Percentiles rank a stretch among this genome's conserved stretches.
These are phyloP conservation scores for Phialophora verrucosa DNA, from an alignment of 2,329 filamentous ascomycete genomes.

Conservation along the genomic window DNA sequence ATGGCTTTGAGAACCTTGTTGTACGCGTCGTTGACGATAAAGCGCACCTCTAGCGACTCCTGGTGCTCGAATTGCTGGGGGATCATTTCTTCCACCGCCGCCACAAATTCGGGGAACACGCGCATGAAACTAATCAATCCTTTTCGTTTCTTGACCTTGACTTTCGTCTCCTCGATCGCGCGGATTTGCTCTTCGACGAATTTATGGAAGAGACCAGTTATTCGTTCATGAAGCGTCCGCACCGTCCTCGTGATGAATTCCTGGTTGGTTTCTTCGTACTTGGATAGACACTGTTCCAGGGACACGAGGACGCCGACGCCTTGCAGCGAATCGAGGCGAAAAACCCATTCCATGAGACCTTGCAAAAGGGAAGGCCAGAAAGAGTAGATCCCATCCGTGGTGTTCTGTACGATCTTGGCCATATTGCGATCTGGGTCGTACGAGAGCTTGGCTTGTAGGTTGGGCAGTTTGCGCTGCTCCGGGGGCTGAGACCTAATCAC, in stretches of 20 bases:
- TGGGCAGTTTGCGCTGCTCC: conserved; percentile 70
- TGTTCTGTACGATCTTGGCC: conserved; percentile 80
- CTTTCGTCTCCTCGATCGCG: conserved; percentile 96
- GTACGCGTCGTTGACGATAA: conserved; percentile 85
- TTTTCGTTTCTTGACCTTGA: conserved; percentile 98
- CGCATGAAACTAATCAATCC: conserved; percentile 95
- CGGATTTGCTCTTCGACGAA: conserved; percentile 95
- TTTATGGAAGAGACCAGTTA: conserved; percentile 78
- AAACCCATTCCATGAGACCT: conserved; percentile 80
- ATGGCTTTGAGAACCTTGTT: conserved; percentile 88
- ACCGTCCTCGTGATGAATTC: conserved; percentile 83
- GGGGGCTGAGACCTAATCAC: conserved; percentile 71
- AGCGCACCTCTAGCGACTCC: conserved; percentile 70
- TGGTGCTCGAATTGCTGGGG: conserved; percentile 60
- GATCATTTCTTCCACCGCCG: conserved; percentile 83
- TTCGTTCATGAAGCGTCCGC: conserved; percentile 75
- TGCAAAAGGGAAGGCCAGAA: conserved; percentile 82
- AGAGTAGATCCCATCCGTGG: conserved; percentile 86
- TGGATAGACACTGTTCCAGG: conserved; percentile 77
- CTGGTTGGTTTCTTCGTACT: conserved; percentile 88
- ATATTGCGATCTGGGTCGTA: conserved; percentile 89
- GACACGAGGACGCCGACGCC: conserved; percentile 83
- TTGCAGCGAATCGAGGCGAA: conserved; percentile 84
- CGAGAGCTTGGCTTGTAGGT: conserved; percentile 73
- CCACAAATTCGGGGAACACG: conserved; percentile 86